Base-by-base conservation (phyloP, 257 asterid genomes). In the Nicotiana paniculata region DNA sequence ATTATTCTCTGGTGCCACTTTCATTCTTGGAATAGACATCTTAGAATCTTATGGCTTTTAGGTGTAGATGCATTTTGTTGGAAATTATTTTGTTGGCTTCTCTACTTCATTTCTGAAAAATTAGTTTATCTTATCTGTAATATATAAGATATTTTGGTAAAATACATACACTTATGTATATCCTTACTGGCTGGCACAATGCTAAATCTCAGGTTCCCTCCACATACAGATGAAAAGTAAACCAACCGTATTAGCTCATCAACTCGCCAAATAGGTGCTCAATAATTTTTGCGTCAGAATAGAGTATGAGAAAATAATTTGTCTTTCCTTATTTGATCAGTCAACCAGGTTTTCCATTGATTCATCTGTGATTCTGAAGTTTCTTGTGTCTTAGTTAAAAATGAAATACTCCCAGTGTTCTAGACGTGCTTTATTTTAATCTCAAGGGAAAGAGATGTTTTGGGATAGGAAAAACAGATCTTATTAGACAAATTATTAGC, bases 1-100 rank as follows among this genome's bases (percentile, higher is more conserved):
- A n/a, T 10, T 74, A 35, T 77, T 68, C 48, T 35, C 32, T 68
- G 32, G 57, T 10, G 57, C 28, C 63, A 75, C 80, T 9, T 26
- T 51, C 53, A 51, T 53, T 28, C 80, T 53, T 35, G 24, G 24
- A 26, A 48, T 24, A 26, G n/a, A 74, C 16, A 15, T 51, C 79
- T 74, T 74, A 48, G 62, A 17, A 17, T 74, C 61, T 72, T 74
- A 74, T 74, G 79, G 79, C 48, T 66, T 66, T 66, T 33, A 18
- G 75, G 26, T 16, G 24, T 66, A 8, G 12, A 16, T 6, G 48
- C 75, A 33, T 66, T 48, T 28, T 28, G 74, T 32, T 32, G 16
- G 11, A 32, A 32, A 66, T 66, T 32, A 66, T 32, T 32, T 66
- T 32, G 1, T 32, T 66, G 74, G 74, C 63, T 53, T 53, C 80